phyloP scores from a whole-genome alignment of 805 yeast species.

The Candida railenensis region DNA sequence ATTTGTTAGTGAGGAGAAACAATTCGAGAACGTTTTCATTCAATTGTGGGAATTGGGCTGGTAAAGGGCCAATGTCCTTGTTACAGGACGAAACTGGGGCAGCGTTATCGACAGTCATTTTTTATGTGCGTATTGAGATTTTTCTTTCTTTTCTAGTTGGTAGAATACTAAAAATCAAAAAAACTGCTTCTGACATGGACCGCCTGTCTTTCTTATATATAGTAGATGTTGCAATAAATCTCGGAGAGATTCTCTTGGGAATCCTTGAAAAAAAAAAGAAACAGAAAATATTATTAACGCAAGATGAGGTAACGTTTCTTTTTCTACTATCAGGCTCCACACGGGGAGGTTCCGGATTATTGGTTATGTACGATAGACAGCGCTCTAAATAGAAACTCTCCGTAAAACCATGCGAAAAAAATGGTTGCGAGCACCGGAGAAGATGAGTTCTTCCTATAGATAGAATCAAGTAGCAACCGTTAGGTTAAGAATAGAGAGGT shows the following conservation, averaged over 20 bases:
- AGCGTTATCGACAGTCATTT: slow-evolving; percentile 3
- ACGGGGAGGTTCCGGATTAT: too few relatives aligned
- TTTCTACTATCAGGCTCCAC: too few relatives aligned
- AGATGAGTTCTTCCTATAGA: background rate
- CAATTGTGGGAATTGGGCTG: slow-evolving; percentile 33
- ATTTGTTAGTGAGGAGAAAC: slow-evolving; percentile 29
- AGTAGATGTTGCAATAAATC: background rate
- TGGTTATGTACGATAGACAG: too few relatives aligned
- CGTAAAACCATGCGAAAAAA: slow-evolving; percentile 2
- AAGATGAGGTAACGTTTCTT: background rate
- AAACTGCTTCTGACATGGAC: background rate
- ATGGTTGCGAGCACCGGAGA: background rate
- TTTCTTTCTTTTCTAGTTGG: background rate
- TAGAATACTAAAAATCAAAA: background rate
- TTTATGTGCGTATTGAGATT: background rate
- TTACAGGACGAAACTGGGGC: slow-evolving; percentile 13
- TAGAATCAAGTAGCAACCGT: background rate
- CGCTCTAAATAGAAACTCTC: too few relatives aligned
- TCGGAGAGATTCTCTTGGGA: background rate
- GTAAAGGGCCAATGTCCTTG: slow-evolving; percentile 38
- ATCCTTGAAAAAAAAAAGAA: background rate
- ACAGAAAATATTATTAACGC: too few relatives aligned
- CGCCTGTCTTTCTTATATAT: background rate
- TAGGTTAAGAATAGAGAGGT: background rate
- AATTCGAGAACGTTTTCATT: slow-evolving; percentile 25